Evolutionary conservation across 495 filamentous ascomycete genomes (phyloP), one percentile per base, ranked within the genome.

Genomic region (Aspergillus sclerotiicarbonarius): DNA sequence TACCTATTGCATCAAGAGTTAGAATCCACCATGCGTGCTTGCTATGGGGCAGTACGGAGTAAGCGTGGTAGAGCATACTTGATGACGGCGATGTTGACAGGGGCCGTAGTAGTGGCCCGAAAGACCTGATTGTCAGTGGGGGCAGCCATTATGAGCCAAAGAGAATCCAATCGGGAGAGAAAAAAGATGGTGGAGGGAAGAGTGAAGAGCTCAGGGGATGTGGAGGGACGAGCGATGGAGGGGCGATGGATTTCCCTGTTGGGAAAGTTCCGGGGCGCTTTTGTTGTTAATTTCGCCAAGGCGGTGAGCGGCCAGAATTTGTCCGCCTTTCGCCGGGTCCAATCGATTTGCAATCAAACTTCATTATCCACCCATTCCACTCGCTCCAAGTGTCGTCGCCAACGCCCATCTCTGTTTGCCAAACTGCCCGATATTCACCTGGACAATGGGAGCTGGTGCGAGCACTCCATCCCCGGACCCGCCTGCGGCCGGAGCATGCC

Each of bases 11-110:
- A 32, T 41, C 6, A 52, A 30, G 18, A 29, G 62, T 80, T 62
- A 74, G 70, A 21, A 57, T 25, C 29, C 31, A 29, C 30, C 37
- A 52, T 30, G 67, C 60, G 45, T 44, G 33, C 48, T 43, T 31
- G 30, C 25, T 56, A 53, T 54, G 25, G 25, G 25, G 25, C 5
- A 25, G 5, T 25, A 59, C 67, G 62, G 54, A 57, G 61, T 54
- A 59, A 51, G 44, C 56, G 54, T 39, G 51, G 59, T 55, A 51
- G 43, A 41, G 67, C 80, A 55, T 79, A 94, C 90, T 99, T 99
- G 72, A 99, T 93, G 35, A 99, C 94, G 54, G 94, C 94, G 67
- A 99, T 99, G 79, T 99, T 99, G 63, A 99, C 94, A 15, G 94
- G 94, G 21, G 94, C 94, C 33, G 91, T 96, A 46, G 93, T 97